These are phyloP conservation scores for Cenchrus purpureus DNA, from an alignment of 176 grass and related monocot genomes.

Conservation along the genomic window DNA sequence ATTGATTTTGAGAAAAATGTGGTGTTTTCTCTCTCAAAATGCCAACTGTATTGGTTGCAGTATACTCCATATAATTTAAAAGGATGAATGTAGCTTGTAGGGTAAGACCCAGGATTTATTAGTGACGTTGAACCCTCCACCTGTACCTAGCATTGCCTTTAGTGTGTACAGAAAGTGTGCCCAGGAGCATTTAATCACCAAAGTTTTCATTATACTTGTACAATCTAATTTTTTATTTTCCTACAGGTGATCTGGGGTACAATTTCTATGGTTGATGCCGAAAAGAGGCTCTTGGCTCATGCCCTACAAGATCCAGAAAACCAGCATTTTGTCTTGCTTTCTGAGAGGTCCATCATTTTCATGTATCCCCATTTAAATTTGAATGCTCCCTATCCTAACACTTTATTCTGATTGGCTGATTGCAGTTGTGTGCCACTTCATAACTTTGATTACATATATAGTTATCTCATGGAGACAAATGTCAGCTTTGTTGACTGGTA, in stretches of 20 bases:
- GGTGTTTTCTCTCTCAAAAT: not conserved
- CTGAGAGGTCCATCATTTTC: slow-evolving; percentile 70
- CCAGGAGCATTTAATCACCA: not conserved
- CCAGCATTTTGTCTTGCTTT: slow-evolving; percentile 94
- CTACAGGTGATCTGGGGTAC: slow-evolving; percentile 88
- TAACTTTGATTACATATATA: slow-evolving; percentile 99
- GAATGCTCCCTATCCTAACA: slow-evolving; percentile 31
- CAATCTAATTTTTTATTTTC: slow-evolving; percentile 25
- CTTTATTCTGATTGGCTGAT: slow-evolving; percentile 33
- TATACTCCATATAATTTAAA: not conserved
- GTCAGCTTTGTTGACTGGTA: slow-evolving; percentile 99
- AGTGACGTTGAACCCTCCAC: slow-evolving; percentile 8
- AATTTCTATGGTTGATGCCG: slow-evolving; percentile 96
- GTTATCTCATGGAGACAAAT: slow-evolving; percentile 94
- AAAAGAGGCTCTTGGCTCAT: slow-evolving; percentile 92
- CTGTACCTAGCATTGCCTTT: not conserved
- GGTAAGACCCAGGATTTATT: slow-evolving; percentile 7
- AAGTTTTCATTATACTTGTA: not conserved
- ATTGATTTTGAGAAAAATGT: not conserved
- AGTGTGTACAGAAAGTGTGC: not conserved
- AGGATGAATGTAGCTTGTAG: not conserved
- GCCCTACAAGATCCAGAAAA: slow-evolving; percentile 93
- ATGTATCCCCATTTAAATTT: slow-evolving; percentile 31
- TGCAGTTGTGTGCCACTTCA: slow-evolving; percentile 95
- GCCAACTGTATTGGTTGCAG: not conserved